phyloP scores from a whole-genome alignment of 192 early-diverging fungal genomes.

The Coemansia aciculifera region DNA sequence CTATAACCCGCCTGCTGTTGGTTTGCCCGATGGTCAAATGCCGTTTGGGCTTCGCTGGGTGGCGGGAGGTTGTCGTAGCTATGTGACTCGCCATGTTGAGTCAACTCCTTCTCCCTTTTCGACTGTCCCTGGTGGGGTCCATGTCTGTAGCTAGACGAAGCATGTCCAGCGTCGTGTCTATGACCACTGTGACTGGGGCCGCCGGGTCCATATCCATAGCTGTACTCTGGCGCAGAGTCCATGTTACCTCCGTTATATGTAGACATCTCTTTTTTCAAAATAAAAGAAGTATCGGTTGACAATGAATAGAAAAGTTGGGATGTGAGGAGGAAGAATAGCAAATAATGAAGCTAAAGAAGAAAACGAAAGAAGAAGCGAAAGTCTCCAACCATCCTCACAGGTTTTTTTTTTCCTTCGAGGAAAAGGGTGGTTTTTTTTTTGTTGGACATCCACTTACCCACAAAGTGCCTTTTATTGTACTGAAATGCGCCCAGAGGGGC shows the following conservation, averaged over 20 bases:
- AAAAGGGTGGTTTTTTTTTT: background rate
- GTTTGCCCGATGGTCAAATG: background rate
- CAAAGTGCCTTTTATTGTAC: background rate
- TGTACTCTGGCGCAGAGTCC: conserved; percentile 10
- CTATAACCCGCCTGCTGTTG: background rate
- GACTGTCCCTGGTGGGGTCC: background rate
- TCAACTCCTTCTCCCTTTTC: conserved; percentile 9
- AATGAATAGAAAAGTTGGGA: conserved; percentile 3
- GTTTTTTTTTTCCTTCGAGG: background rate
- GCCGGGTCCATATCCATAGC: conserved; percentile 8
- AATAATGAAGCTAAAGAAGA: conserved; percentile 5
- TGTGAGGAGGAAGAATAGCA: background rate
- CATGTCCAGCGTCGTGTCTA: background rate
- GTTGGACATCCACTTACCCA: background rate
- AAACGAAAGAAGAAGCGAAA: background rate
- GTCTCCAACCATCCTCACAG: background rate
- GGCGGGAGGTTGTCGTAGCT: conserved; percentile 19
- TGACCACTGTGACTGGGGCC: background rate
- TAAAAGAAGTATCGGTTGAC: background rate
- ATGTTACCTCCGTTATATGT: conserved; percentile 10
- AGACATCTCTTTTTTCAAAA: background rate
- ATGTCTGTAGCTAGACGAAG: background rate
- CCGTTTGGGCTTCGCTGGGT: conserved; percentile 13
- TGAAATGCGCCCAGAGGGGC: background rate
- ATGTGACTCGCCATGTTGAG: conserved; percentile 22